Conservation (phyloP, 208 protist species). For the Angomonas ambiguus region DNA sequence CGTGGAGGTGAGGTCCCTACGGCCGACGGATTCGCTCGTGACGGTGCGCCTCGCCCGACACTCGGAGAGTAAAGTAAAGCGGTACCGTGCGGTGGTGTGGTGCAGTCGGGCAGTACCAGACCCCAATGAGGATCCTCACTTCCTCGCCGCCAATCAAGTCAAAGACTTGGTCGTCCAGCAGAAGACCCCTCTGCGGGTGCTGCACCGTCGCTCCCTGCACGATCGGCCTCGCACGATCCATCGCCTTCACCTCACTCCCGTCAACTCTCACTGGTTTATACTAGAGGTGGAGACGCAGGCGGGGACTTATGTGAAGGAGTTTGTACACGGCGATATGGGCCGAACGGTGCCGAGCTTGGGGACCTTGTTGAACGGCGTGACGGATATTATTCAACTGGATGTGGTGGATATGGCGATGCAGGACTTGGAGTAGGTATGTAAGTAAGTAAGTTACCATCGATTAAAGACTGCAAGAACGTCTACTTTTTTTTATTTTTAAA, state of each 20-base stretch:
- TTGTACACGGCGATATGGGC: constrained; percentile 96
- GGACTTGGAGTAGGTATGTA: constrained; percentile 35
- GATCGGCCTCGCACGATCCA: constrained; percentile 81
- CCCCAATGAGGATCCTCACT: constrained; percentile 27
- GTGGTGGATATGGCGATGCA: constrained; percentile 88
- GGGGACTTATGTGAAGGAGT: constrained; percentile 98
- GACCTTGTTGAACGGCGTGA: constrained; percentile 62
- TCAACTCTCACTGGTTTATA: constrained; percentile 89
- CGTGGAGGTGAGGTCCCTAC: constrained; percentile 63
- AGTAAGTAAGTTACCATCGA: too few species aligned
- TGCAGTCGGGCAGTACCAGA: constrained; percentile 53
- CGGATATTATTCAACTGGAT: constrained; percentile 96
- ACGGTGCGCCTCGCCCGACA: constrained; percentile 76
- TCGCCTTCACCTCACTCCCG: constrained; percentile 44
- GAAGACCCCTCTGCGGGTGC: constrained; percentile 92
- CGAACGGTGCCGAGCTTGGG: constrained; percentile 89
- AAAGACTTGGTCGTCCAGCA: constrained; percentile 68
- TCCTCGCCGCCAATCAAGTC: constrained; percentile 35
- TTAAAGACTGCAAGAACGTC: not conserved
- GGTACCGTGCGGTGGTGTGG: constrained; percentile 86
- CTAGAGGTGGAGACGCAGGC: constrained; percentile 91
- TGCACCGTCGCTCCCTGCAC: constrained; percentile 91
- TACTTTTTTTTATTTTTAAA: constrained; percentile 2
- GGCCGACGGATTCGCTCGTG: constrained; percentile 50
- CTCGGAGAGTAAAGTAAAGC: constrained; percentile 88